Percentiles rank a stretch among this genome's conserved stretches.
phyloP scores from a whole-genome alignment of 1,284 basidiomycete species.

The Chalciporus sp. region DNA sequence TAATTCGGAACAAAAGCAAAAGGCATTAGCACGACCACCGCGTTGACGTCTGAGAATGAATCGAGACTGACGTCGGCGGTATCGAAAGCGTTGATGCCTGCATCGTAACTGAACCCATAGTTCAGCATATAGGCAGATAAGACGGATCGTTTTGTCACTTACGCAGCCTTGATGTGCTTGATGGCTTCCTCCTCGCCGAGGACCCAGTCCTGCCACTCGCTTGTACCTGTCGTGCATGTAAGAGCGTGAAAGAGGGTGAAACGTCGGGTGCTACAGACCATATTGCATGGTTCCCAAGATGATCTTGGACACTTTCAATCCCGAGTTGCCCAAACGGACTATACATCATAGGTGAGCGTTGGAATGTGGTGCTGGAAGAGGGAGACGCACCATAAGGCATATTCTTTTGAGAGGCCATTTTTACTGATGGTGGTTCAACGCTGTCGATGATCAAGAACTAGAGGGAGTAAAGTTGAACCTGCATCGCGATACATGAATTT shows the following conservation, averaged over 20 bases:
- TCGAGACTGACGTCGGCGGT: constrained; percentile 49
- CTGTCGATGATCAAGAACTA: not conserved
- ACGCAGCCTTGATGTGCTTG: constrained; percentile 58
- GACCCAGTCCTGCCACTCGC: constrained; percentile 52
- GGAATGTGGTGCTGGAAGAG: not conserved
- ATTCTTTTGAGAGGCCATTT: constrained; percentile 5
- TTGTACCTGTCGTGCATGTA: constrained; percentile 6
- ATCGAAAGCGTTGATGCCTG: constrained; percentile 70
- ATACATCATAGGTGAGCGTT: not conserved
- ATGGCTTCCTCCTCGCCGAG: constrained; percentile 55
- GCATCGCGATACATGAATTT: constrained; percentile 2
- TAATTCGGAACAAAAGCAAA: constrained; percentile 14
- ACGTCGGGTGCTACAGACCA: constrained; percentile 30
- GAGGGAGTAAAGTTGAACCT: not conserved
- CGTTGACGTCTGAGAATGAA: not conserved
- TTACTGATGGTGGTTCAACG: not conserved
- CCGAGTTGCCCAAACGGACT: constrained; percentile 49
- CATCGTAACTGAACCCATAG: constrained; percentile 42
- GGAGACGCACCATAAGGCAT: constrained; percentile 21
- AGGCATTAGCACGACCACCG: not conserved
- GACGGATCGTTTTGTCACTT: constrained; percentile 12
- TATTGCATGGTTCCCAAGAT: constrained; percentile 46
- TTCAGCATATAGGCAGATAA: not conserved
- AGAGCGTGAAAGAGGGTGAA: not conserved
- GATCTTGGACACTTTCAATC: constrained; percentile 49